Evolutionary conservation across 306 rosid genomes (phyloP).

Genomic region (Cercis canadensis): DNA sequence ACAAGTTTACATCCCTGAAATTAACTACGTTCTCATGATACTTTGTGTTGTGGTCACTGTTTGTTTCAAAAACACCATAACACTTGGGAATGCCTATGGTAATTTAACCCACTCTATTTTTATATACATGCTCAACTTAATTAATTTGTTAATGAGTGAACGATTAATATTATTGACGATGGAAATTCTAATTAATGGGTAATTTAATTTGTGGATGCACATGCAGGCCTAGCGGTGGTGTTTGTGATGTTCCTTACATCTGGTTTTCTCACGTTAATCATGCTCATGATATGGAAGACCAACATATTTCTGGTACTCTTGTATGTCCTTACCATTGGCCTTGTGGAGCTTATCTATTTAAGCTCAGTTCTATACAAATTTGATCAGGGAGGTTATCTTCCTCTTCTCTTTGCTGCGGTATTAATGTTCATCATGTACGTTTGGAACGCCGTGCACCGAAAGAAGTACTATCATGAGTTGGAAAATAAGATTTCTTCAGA

Average conservation of each 20-base stretch:
- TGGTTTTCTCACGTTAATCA: constrained; percentile 28
- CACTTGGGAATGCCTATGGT: not conserved
- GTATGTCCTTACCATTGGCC: constrained; percentile 19
- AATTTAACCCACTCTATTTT: no score
- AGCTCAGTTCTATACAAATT: constrained; percentile 36
- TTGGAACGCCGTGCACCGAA: no score
- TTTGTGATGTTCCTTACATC: constrained; percentile 43
- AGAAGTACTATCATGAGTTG: no score
- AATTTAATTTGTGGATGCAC: not conserved
- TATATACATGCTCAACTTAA: no score
- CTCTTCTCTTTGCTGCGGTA: no score
- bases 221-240: constrained; percentile 45
- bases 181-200: not conserved
- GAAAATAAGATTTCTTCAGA: no score
- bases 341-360: constrained; percentile 27
- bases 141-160: no score
- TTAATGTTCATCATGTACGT: no score
- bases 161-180: no score
- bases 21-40: not conserved
- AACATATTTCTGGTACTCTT: constrained; percentile 27
- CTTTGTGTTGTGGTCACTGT: not conserved
- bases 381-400: no score
- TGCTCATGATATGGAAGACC: constrained; percentile 49
- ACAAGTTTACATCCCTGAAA: not conserved
- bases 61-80: no score